Base-by-base conservation (phyloP, 345 rosid genomes). In the Aegle marmelos region DNA sequence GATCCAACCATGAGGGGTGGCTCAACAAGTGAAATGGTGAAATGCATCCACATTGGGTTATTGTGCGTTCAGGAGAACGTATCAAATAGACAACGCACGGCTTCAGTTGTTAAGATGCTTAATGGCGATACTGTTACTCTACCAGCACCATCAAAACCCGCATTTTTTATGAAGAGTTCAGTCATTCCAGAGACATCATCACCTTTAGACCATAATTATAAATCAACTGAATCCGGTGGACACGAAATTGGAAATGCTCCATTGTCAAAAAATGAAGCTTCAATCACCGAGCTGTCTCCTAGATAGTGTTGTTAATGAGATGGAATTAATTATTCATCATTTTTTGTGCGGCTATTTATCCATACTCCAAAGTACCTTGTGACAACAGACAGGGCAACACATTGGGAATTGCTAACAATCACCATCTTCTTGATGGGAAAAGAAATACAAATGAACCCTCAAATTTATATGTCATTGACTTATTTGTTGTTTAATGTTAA, bases 21-120 rank as follows among this genome's bases (percentile, higher is more conserved):
- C 36, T 72, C 71, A 3, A 31, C 25, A 16, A 41, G n/a, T 10
- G 84, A 90, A 79, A 70, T 83, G 72, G 66, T 34, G 57, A 74
- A 87, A 73, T 88, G 87, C 74, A 65, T 90, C 48, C 87, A 86
- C 60, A 74, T 86, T 14, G 87, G 82, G 0, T 68, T 89, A 36
- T 76, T 87, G 0, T 87, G 90, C 24, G 84, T 77, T 45, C 92
- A 87, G 70, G 87, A 85, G 24, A 81, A 86, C 33, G 76, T 45
- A 7, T 82, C 74, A 8, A 68, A 72, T 4, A 74, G 85, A 28
- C 89, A 87, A 10, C 79, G 73, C 7, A 85, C 85, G 90, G 63
- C 78, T 30, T 68, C 72, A 0, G 63, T 89, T 14, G 75, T 75
- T 66, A 71, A 80, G 34, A 85, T 86, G 90, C 87, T 85, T 13